Percentiles rank a stretch among this genome's conserved stretches.
Conservation (phyloP, 2,329 filamentous ascomycete genomes). For the Nemania sp. region DNA sequence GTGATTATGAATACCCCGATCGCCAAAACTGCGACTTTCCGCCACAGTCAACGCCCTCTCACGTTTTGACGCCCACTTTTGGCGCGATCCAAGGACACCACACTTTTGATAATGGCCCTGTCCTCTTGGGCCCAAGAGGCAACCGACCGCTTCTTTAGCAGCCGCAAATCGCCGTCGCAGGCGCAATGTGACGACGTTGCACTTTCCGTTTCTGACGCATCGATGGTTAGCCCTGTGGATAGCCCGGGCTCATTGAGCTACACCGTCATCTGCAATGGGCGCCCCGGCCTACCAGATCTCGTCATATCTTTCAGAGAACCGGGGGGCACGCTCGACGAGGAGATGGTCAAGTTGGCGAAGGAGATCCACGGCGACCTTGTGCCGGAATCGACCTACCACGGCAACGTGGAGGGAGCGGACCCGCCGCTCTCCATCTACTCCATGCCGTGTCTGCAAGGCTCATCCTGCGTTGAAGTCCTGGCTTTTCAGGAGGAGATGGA, state of each 20-base stretch:
- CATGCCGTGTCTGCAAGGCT: slow-evolving; percentile 31
- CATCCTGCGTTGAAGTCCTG: slow-evolving; percentile 32
- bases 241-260: slow-evolving; percentile 39
- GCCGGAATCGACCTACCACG: slow-evolving; percentile 32
- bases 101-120: slow-evolving; percentile 17
- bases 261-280: slow-evolving; percentile 33
- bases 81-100: background rate
- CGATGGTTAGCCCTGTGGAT: slow-evolving; percentile 31
- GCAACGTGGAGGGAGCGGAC: slow-evolving; percentile 34
- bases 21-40: too few species aligned
- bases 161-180: slow-evolving; percentile 33
- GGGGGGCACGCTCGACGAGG: slow-evolving; percentile 18
- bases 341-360: slow-evolving; percentile 33
- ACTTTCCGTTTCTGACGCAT: slow-evolving; percentile 21
- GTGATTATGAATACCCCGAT: too few species aligned
- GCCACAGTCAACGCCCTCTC: too few species aligned
- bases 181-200: slow-evolving; percentile 32
- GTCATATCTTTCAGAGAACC: slow-evolving; percentile 24
- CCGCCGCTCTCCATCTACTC: slow-evolving; percentile 33
- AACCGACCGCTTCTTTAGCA: slow-evolving; percentile 23
- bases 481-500: slow-evolving; percentile 32
- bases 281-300: slow-evolving; percentile 3
- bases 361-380: slow-evolving; percentile 36
- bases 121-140: slow-evolving; percentile 13
- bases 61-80: too few species aligned